Conservation (phyloP, 2,329 filamentous ascomycete genomes). For the Phaeophleospora eucalypticola region DNA sequence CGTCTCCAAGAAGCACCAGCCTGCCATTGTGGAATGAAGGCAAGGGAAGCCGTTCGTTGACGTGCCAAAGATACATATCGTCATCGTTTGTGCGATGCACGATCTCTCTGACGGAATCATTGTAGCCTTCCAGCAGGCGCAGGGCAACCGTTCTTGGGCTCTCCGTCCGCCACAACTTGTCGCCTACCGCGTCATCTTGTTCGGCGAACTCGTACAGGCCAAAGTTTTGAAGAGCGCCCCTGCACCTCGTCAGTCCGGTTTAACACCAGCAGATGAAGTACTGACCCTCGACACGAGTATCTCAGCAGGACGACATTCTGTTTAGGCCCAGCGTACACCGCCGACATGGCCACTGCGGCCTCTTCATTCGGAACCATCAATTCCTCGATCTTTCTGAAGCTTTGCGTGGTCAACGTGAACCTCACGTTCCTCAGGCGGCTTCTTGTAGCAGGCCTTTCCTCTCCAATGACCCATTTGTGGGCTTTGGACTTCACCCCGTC, state of each 20-base stretch:
- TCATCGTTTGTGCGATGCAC: constrained; percentile 1
- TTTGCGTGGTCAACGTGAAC: constrained; percentile 6
- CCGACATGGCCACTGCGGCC: background rate
- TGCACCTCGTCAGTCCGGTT: background rate
- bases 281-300: constrained; percentile 7
- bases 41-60: background rate
- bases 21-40: background rate
- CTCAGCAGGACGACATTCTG: background rate
- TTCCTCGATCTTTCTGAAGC: background rate
- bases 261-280: background rate
- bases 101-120: constrained; percentile 3
- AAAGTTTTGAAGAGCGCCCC: constrained; percentile 9
- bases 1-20: constrained; percentile 10
- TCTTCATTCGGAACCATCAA: background rate
- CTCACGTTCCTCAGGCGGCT: constrained; percentile 6
- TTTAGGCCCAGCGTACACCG: background rate
- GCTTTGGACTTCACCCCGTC: constrained; percentile 5
- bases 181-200: background rate
- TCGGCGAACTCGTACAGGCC: constrained; percentile 1
- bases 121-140: constrained; percentile 4
- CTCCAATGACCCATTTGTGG: constrained; percentile 3
- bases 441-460: constrained; percentile 4
- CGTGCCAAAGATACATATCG: constrained; percentile 10
- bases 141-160: constrained; percentile 1
- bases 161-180: constrained; percentile 2